Base-by-base conservation (phyloP, 1,284 basidiomycete genomes). In the Ceratobasidium sp. region DNA sequence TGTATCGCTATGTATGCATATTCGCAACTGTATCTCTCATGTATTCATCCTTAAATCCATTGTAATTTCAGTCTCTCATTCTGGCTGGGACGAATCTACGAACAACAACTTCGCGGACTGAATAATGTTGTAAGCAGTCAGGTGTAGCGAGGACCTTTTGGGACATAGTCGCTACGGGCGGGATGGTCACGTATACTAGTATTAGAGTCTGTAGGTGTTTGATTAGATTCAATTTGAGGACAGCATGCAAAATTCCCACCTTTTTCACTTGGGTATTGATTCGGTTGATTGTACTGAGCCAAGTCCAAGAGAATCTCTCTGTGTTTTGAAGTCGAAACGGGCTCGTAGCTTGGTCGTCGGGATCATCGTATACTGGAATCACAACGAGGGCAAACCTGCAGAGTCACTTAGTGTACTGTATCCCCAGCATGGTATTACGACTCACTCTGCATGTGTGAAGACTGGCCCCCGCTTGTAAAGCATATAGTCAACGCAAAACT, bases 211-310 rank as follows among this genome's bases (percentile, higher is more conserved):
- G 73, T 12, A 64, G 16, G 8, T 36, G 46, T 55, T 26, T 34
- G 34, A 55, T 2, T 71, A 58, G 48, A 64, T 50, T 46, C 50
- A 62, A 5, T 28, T 48, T 74, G 26, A 28, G 28, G 65, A 71
- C 18, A 43, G 18, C 60, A 26, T 3, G 12, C 9, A 28, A 32
- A n/a, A 34, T 18, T 75, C 80, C 53, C 55, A 90, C 96, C 88
- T 99, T 99, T 82, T 96, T 94, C 1, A 99, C 97, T 80, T 98
- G 95, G 0, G 93, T 91, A 80, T 98, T 98, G 21, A 99, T 97
- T 28, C 97, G 90, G 79, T 98, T 99, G 73, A 98, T 87, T 1
- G 97, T 99, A 80, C 93, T 95, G 45, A 99, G 87, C 96, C 96
- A 98, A 12, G 93, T 88, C 97, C 97, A 99, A 36, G 89, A 85